phyloP scores from a whole-genome alignment of 1,139 yeast species.

The Protomyces arabidopsidicola region DNA sequence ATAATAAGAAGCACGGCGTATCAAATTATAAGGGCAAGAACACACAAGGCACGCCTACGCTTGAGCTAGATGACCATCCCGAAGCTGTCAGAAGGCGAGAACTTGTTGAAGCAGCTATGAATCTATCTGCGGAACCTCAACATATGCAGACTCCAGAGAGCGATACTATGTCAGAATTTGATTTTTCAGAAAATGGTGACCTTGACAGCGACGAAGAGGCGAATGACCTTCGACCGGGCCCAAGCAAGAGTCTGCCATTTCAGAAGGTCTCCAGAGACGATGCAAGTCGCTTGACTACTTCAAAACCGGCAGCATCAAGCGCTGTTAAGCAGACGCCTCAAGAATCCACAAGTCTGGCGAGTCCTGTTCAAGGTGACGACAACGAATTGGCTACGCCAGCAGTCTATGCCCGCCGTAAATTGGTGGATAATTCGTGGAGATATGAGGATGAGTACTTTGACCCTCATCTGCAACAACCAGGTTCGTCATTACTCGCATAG shows the following conservation, averaged over 20 bases:
- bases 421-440: conserved; percentile 22
- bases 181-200: not conserved
- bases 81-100: not conserved
- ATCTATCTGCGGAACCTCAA: not conserved
- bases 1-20: conserved; percentile 1
- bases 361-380: not conserved
- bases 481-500: not conserved
- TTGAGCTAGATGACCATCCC: not conserved
- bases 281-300: not conserved
- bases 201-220: not conserved
- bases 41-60: not conserved
- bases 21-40: not conserved
- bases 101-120: not conserved
- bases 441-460: conserved; percentile 20
- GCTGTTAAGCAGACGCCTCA: not conserved
- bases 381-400: not conserved
- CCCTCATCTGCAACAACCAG: conserved; percentile 13
- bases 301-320: not conserved
- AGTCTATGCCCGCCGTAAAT: conserved; percentile 15
- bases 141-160: not conserved
- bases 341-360: not conserved
- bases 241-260: not conserved
- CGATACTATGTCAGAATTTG: not conserved
- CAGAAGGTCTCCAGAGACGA: not conserved
- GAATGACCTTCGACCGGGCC: not conserved